These are phyloP conservation scores for Vigna hirtella DNA, from an alignment of 306 rosid genomes.

Conservation along the genomic window DNA sequence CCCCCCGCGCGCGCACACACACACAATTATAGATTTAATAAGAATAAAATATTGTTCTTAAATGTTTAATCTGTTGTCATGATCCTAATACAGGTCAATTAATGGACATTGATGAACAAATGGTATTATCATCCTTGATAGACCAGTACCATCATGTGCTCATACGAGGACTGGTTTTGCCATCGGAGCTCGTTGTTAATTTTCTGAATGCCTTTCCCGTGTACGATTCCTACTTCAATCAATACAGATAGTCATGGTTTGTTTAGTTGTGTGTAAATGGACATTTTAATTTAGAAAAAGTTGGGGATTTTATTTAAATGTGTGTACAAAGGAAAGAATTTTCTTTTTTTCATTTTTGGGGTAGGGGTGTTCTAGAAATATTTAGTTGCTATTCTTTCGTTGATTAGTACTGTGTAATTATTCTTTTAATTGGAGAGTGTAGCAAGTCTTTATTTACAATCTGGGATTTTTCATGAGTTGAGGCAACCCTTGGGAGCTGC, in stretches of 20 bases:
- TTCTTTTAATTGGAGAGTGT: slow-evolving; percentile 35
- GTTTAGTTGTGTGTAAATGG: slow-evolving; percentile 32
- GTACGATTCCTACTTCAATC: slow-evolving; percentile 56
- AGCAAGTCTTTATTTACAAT: slow-evolving; percentile 17
- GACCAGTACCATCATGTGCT: slow-evolving; percentile 62
- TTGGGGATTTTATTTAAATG: slow-evolving; percentile 22
- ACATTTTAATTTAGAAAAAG: slow-evolving; percentile 3
- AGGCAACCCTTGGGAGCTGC: neutral
- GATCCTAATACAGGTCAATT: slow-evolving; percentile 63
- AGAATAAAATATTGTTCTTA: too few relatives aligned
- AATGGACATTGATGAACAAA: slow-evolving; percentile 60
- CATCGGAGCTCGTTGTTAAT: slow-evolving; percentile 53
- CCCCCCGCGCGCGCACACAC: too few relatives aligned
- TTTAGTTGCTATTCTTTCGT: slow-evolving; percentile 34
- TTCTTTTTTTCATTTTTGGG: neutral
- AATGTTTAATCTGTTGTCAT: slow-evolving; percentile 34
- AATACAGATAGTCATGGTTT: slow-evolving; percentile 39
- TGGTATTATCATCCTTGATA: slow-evolving; percentile 53
- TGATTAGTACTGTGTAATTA: slow-evolving; percentile 20
- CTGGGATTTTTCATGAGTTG: slow-evolving; percentile 32
- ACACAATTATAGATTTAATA: too few relatives aligned
- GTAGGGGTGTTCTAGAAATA: neutral
- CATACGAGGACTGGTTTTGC: slow-evolving; percentile 54
- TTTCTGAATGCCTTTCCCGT: slow-evolving; percentile 65
- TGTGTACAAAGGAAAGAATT: slow-evolving; percentile 18